Evolutionary conservation across 164 flowering plant genomes (phyloP), one percentile per base, ranked within the genome.

Genomic region (Chimonanthus praecox): DNA sequence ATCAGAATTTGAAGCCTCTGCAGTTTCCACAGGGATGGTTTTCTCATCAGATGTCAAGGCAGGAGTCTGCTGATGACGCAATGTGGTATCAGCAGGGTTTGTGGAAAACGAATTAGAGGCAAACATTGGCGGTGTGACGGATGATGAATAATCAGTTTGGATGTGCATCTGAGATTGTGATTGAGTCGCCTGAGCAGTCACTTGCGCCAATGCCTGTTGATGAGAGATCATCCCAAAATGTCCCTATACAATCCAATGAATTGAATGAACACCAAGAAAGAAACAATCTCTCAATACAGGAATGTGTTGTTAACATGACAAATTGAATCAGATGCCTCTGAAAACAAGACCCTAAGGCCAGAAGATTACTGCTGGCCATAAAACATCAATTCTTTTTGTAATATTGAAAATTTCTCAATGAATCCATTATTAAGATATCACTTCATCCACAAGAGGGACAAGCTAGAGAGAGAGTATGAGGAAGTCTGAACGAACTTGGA

Each of bases 121-220:
- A 33, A 81, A 61, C 47, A 33, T 33, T 33, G 71, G 48, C 6
- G 84, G 80, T 61, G 81, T 49, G 3, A 74, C 45, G 18, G 82
- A 67, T 67, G 91, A 68, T n/a, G 83, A 84, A 79, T 78, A 76
- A 49, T 82, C 92, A 58, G 78, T 70, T 76, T 86, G 89, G 64
- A 82, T 71, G 44, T 80, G 86, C 82, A 77, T 70, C 15, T 81
- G 85, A 62, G 96, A 82, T 58, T 89, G 93, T n/a, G 87, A 83
- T 6, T 90, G 78, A 62, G 83, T 89, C 69, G 97, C 98, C 75
- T 92, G 98, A 67, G 94, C 99, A 6, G 97, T 91, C 47, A 93
- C 98, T 75, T 91, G 94, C 3, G 98, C 99, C 82, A 95, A 73
- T 8, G 97, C 98, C 58, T 95, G 97, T 74, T 91, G 99, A 78